Conservation (phyloP, 345 rosid genomes). For the Eucalyptus melliodora region DNA sequence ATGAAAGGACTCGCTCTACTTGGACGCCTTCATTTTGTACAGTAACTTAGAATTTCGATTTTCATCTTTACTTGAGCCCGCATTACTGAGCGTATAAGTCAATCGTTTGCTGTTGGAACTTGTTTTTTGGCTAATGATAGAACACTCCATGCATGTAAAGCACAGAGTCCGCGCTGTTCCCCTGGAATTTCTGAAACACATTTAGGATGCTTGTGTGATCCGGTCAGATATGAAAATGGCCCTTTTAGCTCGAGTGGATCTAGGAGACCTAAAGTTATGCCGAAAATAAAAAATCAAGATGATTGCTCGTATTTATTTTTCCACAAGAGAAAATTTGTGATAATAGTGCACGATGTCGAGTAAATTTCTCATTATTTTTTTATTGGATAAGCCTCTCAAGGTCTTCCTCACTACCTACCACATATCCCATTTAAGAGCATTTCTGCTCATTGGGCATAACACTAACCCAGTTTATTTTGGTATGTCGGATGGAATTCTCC, state of each 20-base stretch:
- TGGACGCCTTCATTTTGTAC: no score
- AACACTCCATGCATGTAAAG: no score
- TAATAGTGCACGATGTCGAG: conserved; percentile 32
- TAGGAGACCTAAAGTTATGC: not conserved
- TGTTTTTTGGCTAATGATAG: no score
- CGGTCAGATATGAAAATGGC: not conserved
- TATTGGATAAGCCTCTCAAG: not conserved
- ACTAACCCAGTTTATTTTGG: not conserved
- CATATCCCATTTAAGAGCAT: not conserved
- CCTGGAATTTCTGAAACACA: not conserved
- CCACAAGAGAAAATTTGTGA: no score
- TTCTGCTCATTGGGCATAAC: not conserved
- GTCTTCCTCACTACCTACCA: not conserved
- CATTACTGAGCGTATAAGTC: no score
- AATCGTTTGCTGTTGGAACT: no score
- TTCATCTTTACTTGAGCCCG: no score
- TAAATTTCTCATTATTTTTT: not conserved
- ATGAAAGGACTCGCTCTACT: not conserved
- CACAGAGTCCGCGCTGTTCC: not conserved
- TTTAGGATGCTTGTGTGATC: not conserved
- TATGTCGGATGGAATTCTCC: conserved; percentile 67
- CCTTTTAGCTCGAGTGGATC: not conserved
- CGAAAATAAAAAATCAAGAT: not conserved
- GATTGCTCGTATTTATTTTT: not conserved
- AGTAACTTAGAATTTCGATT: no score